These are phyloP conservation scores for Davidsoniella virescens DNA, from an alignment of 2,329 filamentous ascomycete genomes.

Conservation along the genomic window DNA sequence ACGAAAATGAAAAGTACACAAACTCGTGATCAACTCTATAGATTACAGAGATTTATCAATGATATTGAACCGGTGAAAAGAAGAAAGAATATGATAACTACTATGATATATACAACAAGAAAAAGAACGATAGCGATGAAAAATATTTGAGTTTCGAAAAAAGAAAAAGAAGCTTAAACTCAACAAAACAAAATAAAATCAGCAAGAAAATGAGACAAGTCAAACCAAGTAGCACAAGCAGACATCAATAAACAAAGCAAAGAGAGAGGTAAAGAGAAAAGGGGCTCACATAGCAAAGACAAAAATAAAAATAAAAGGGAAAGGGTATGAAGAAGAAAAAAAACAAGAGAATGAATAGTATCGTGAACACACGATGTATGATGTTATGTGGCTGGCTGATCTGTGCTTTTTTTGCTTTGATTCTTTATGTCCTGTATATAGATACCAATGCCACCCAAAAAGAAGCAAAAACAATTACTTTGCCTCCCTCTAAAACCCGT, in stretches of 20 bases:
- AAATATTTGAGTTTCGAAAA: background rate
- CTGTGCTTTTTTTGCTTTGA: too few species aligned
- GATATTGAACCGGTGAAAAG: background rate
- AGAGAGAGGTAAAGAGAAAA: background rate
- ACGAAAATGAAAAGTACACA: background rate
- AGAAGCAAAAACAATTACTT: background rate
- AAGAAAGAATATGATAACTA: background rate
- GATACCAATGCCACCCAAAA: background rate
- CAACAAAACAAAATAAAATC: background rate
- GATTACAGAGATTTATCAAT: too few species aligned
- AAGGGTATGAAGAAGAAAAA: background rate
- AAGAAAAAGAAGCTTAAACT: background rate
- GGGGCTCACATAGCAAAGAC: background rate
- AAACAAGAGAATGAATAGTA: background rate
- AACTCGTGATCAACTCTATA: background rate
- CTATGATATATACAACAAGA: slow-evolving; percentile 1
- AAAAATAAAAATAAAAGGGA: background rate
- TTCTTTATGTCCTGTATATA: too few species aligned
- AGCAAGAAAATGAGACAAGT: background rate
- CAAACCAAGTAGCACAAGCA: background rate
- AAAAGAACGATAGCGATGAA: background rate
- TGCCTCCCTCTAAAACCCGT: too few species aligned
- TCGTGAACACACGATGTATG: too few species aligned
- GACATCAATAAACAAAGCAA: slow-evolving; percentile 1
- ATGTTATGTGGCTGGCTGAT: too few species aligned